phyloP scores from a whole-genome alignment of 2,329 filamentous ascomycete genomes.

The Massarina eburnea region DNA sequence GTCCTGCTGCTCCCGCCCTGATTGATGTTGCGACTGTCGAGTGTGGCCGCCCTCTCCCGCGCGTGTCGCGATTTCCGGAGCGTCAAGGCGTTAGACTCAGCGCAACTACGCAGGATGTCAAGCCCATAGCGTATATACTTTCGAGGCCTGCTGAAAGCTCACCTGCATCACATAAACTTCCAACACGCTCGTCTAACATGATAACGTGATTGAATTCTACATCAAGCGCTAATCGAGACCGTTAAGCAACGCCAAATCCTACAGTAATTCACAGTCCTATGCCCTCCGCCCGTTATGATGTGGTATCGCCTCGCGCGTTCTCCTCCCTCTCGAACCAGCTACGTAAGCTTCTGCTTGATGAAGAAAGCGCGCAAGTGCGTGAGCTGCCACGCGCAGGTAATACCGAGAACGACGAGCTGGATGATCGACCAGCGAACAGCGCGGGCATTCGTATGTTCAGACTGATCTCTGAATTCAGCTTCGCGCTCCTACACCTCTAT shows the following conservation, averaged over 20 bases:
- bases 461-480: constrained; percentile 97
- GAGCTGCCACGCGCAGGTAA: constrained; percentile 95
- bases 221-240: constrained; percentile 15
- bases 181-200: neutral
- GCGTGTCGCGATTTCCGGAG: too few species aligned
- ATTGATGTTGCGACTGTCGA: too few species aligned
- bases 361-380: constrained; percentile 96
- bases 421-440: constrained; percentile 94
- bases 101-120: too few species aligned
- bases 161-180: neutral
- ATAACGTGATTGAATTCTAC: constrained; percentile 12
- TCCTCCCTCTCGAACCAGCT: constrained; percentile 30
- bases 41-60: too few species aligned
- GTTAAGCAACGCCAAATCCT: constrained; percentile 22
- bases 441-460: constrained; percentile 85
- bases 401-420: constrained; percentile 79
- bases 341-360: constrained; percentile 99
- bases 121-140: too few species aligned
- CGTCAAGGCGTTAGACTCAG: too few species aligned
- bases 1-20: too few species aligned
- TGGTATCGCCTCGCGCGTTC: constrained; percentile 8
- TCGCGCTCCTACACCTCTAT: constrained; percentile 74
- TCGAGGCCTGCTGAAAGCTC: too few species aligned
- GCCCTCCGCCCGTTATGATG: constrained; percentile 11
- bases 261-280: constrained; percentile 18